These are phyloP conservation scores for Alectoria sarmentosa DNA, from an alignment of 495 filamentous ascomycete species.

Conservation along the genomic window DNA sequence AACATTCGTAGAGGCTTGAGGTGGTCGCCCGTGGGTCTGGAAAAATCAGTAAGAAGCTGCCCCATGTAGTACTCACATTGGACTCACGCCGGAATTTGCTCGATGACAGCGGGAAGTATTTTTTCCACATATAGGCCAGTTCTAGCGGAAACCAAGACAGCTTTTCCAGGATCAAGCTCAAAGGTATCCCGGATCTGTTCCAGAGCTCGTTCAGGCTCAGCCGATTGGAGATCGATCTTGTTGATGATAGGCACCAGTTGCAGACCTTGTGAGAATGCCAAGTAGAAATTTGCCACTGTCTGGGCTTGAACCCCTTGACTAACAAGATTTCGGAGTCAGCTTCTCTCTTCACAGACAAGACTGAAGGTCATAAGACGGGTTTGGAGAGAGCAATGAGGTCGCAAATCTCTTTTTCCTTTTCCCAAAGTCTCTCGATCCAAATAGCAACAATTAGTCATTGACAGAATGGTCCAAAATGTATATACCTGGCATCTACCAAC, in stretches of 20 bases:
- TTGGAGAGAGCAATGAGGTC: background rate
- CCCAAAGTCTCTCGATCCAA: slow-evolving; percentile 21
- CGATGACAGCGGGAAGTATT: slow-evolving; percentile 76
- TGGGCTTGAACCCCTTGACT: slow-evolving; percentile 86
- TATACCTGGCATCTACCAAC: slow-evolving; percentile 66
- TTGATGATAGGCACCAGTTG: slow-evolving; percentile 87
- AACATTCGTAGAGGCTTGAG: slow-evolving; percentile 70
- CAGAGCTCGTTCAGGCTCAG: slow-evolving; percentile 76
- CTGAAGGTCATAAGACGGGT: background rate
- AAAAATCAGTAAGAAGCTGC: slow-evolving; percentile 11
- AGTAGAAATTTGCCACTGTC: slow-evolving; percentile 96
- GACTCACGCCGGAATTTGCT: slow-evolving; percentile 66
- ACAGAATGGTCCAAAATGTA: background rate
- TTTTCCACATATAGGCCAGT: slow-evolving; percentile 79
- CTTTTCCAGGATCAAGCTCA: slow-evolving; percentile 74
- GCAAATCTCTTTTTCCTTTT: background rate
- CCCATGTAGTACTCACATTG: background rate
- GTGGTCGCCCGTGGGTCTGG: slow-evolving; percentile 61
- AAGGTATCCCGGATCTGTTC: slow-evolving; percentile 80
- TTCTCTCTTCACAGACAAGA: background rate
- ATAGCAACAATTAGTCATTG: slow-evolving; percentile 29
- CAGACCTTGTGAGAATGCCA: slow-evolving; percentile 87
- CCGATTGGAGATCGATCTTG: slow-evolving; percentile 87
- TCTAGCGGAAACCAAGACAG: slow-evolving; percentile 87
- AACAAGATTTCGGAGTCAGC: background rate